phyloP scores from a whole-genome alignment of 2,329 filamentous ascomycete genomes.

The Gnomoniopsis smithogilvyi region DNA sequence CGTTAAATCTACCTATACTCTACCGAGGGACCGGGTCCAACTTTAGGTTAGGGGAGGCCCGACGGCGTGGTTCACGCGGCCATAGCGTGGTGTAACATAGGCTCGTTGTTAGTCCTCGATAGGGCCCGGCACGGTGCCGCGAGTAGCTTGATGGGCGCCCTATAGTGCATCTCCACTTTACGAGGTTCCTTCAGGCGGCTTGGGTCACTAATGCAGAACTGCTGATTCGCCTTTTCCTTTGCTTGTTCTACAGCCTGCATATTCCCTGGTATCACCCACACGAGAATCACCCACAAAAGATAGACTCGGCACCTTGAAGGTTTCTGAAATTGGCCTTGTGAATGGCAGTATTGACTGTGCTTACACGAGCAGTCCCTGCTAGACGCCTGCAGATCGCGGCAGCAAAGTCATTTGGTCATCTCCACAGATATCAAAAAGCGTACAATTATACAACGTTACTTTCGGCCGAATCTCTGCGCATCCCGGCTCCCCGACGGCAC shows the following conservation, averaged over 20 bases:
- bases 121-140: too few relatives aligned
- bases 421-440: conserved; percentile 1
- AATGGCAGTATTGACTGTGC: neutral
- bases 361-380: neutral
- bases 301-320: neutral
- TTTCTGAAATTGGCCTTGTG: neutral
- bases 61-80: too few relatives aligned
- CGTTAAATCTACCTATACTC: too few relatives aligned
- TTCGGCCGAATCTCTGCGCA: neutral
- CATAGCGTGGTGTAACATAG: too few relatives aligned
- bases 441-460: conserved; percentile 12
- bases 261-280: neutral
- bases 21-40: too few relatives aligned
- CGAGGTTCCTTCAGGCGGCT: neutral
- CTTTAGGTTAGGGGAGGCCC: too few relatives aligned
- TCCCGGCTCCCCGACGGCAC: neutral
- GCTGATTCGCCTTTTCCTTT: conserved; percentile 8
- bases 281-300: neutral
- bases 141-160: too few relatives aligned
- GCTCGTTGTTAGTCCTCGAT: too few relatives aligned
- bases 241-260: too few relatives aligned
- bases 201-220: conserved; percentile 6
- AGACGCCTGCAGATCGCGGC: neutral
- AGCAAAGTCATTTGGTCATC: neutral
- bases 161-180: neutral